These are phyloP conservation scores for Saccharomyces kudriavzevii DNA, from an alignment of 805 yeast genomes.

Conservation along the genomic window DNA sequence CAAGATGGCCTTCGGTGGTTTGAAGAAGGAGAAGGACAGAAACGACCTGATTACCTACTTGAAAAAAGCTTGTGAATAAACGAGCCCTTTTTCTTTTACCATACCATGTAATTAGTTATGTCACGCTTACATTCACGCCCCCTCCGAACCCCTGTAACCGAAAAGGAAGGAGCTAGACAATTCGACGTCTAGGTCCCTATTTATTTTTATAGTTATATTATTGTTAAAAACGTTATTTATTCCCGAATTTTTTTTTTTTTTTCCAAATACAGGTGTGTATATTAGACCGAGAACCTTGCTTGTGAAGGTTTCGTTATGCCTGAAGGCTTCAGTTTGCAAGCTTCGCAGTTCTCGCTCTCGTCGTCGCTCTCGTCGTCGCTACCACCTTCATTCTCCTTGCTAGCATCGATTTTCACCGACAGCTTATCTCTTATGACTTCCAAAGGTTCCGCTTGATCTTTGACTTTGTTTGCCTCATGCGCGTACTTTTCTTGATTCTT, in stretches of 20 bases:
- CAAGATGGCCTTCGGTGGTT: slow-evolving; percentile 99
- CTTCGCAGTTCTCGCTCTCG: not conserved
- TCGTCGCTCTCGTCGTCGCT: slow-evolving; percentile 5
- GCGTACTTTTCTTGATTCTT: slow-evolving; percentile 44
- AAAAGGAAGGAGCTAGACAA: not conserved
- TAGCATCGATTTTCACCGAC: not conserved
- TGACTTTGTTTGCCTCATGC: slow-evolving; percentile 8
- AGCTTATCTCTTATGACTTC: slow-evolving; percentile 2
- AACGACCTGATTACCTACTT: slow-evolving; percentile 91
- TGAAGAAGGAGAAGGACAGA: slow-evolving; percentile 98
- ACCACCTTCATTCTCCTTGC: not conserved
- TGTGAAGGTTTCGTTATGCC: not conserved
- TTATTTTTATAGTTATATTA: not conserved
- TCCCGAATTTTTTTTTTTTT: not conserved
- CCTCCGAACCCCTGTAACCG: not conserved
- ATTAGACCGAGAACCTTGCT: not conserved
- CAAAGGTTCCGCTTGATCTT: not conserved
- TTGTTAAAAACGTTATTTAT: not conserved
- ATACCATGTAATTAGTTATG: not conserved
- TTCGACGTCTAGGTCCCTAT: not conserved
- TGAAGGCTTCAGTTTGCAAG: not conserved
- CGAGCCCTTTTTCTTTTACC: slow-evolving; percentile 2
- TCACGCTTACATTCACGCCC: not conserved
- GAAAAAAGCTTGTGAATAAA: slow-evolving; percentile 42
- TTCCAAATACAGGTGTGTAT: not conserved